A percentile compares a stretch with the other conserved stretches of the same genome.
phyloP scores from a whole-genome alignment of 129 eudicot species.

The Heracleum sosnowskyi region DNA sequence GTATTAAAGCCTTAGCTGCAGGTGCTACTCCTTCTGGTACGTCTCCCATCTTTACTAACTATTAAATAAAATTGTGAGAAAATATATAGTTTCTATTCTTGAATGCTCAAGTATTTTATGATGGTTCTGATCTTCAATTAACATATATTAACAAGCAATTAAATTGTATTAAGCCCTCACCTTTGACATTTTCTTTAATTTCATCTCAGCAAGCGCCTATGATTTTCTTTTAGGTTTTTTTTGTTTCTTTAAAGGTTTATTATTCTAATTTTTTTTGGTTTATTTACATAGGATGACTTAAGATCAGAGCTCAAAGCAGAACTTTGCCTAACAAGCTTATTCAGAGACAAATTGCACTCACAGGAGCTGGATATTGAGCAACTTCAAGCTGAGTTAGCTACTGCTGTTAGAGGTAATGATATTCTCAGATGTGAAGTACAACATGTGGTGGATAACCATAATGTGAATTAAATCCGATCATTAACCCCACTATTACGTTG shows the following conservation, averaged over 20 bases:
- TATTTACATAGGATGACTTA: slow-evolving; percentile 37
- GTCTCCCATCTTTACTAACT: too few relatives aligned
- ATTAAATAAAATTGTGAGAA: too few relatives aligned
- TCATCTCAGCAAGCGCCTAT: not conserved
- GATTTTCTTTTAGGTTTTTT: not conserved
- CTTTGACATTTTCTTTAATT: too few relatives aligned
- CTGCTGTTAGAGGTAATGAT: too few relatives aligned
- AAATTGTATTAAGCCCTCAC: not conserved
- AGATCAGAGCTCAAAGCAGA: too few relatives aligned
- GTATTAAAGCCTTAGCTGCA: too few relatives aligned
- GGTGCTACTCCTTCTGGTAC: too few relatives aligned
- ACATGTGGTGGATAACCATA: slow-evolving; percentile 53
- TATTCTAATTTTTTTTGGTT: slow-evolving; percentile 17
- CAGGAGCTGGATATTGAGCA: too few relatives aligned
- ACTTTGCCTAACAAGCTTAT: too few relatives aligned
- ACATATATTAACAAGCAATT: not conserved
- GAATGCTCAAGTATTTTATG: not conserved
- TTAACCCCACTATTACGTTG: not conserved
- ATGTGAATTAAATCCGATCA: not conserved
- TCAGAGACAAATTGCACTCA: too few relatives aligned
- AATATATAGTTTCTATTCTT: not conserved
- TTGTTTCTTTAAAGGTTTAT: not conserved
- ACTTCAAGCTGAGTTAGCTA: too few relatives aligned
- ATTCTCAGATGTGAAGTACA: slow-evolving; percentile 72
- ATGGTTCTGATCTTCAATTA: not conserved